phyloP scores from a whole-genome alignment of 2,329 filamentous ascomycete species.

The Verticillium nubilum region DNA sequence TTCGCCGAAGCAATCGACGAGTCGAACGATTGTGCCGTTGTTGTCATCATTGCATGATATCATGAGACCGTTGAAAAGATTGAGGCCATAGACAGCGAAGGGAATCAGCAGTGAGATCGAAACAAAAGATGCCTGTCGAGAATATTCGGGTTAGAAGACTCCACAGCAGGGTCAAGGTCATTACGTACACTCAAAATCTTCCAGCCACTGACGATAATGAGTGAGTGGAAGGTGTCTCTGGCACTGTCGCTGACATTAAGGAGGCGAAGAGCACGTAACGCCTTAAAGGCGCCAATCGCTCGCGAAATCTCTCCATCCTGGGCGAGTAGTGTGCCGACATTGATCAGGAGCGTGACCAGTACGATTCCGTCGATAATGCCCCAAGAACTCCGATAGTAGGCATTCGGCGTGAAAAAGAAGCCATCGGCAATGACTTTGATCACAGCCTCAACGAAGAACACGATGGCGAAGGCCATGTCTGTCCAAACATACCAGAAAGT shows the following conservation, averaged over 20 bases:
- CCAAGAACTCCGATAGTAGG: constrained; percentile 95
- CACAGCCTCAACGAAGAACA: constrained; percentile 80
- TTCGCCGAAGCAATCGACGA: constrained; percentile 79
- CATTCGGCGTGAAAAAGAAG: constrained; percentile 94
- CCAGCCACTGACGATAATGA: constrained; percentile 90
- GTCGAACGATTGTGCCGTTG: constrained; percentile 47
- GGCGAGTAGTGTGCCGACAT: constrained; percentile 75
- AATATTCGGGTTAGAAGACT: neutral
- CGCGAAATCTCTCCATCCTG: constrained; percentile 81
- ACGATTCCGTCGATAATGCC: constrained; percentile 92
- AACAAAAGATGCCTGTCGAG: constrained; percentile 69
- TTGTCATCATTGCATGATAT: constrained; percentile 70
- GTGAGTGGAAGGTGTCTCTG: constrained; percentile 91
- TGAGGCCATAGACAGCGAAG: constrained; percentile 93
- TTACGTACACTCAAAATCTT: constrained; percentile 75
- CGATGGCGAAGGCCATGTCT: constrained; percentile 79
- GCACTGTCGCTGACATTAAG: constrained; percentile 96
- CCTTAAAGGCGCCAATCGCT: constrained; percentile 95
- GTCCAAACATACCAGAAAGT: constrained; percentile 94
- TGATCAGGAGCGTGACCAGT: constrained; percentile 90
- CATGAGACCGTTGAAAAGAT: constrained; percentile 83
- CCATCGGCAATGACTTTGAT: constrained; percentile 96
- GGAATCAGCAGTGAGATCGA: constrained; percentile 91
- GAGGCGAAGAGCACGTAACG: constrained; percentile 80
- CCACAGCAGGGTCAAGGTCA: neutral